Conservation (phyloP, 2,329 filamentous ascomycete species). For the Beauveria sp. region DNA sequence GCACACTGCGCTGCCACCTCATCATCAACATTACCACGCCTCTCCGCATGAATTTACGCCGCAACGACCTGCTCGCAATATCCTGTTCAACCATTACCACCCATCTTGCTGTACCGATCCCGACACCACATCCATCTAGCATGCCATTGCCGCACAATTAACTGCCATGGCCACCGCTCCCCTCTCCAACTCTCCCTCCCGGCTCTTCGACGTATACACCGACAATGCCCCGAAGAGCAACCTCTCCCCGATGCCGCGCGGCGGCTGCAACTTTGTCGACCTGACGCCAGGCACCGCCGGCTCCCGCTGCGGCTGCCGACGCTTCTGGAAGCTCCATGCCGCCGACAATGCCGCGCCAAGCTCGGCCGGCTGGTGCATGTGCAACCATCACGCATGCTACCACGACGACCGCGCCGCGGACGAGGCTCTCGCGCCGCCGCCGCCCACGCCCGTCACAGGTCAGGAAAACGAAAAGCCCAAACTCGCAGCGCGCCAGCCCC, state of each 20-base stretch:
- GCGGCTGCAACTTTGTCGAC: constrained; percentile 52
- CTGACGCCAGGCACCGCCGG: constrained; percentile 43
- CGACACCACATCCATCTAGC: neutral
- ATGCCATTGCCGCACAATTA: constrained; percentile 32
- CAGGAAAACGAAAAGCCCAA: constrained; percentile 48
- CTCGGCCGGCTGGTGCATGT: constrained; percentile 51
- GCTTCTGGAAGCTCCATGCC: constrained; percentile 47
- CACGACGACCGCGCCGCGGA: constrained; percentile 40
- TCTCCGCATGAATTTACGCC: neutral
- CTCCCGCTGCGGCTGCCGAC: constrained; percentile 50
- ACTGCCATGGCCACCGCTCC: constrained; percentile 42
- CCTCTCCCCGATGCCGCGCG: constrained; percentile 36
- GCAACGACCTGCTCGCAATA: neutral
- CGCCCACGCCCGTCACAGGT: constrained; percentile 22
- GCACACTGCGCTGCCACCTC: neutral
- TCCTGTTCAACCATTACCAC: neutral
- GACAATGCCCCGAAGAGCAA: constrained; percentile 29
- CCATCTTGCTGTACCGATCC: neutral
- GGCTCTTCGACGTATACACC: constrained; percentile 49
- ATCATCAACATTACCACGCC: neutral
- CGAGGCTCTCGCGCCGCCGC: constrained; percentile 10
- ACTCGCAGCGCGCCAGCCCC: constrained; percentile 35
- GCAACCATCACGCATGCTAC: constrained; percentile 54
- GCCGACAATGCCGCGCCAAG: constrained; percentile 28
- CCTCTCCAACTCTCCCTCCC: constrained; percentile 32